These are phyloP conservation scores for Nyssa sinensis DNA, from an alignment of 148 eudicot species.

Conservation along the genomic window DNA sequence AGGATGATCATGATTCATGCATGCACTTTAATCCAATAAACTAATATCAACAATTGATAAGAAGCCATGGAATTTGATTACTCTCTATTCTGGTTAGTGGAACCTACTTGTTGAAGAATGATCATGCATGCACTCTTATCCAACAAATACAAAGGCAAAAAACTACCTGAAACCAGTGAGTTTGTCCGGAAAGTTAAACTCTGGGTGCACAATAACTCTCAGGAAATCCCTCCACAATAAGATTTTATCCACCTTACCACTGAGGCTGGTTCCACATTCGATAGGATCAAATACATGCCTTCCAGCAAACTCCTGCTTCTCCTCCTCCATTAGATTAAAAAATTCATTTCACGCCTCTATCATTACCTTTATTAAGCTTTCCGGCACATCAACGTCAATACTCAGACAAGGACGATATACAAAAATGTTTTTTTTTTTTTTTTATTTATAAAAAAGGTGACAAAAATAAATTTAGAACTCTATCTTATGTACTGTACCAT, in stretches of 20 bases:
- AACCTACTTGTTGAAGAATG: too few species aligned
- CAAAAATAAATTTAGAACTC: not conserved
- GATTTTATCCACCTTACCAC: conserved; percentile 29
- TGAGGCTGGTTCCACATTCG: conserved; percentile 48
- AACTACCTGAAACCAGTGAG: conserved; percentile 28
- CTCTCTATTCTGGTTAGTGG: too few species aligned
- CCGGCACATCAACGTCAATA: conserved; percentile 26
- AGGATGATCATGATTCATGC: too few species aligned
- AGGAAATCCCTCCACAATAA: conserved; percentile 39
- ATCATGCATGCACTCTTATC: too few species aligned
- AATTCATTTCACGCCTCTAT: conserved; percentile 34
- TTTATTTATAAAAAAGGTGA: too few species aligned
- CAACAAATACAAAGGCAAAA: too few species aligned
- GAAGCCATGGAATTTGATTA: too few species aligned
- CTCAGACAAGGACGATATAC: too few species aligned
- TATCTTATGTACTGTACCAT: conserved; percentile 10
- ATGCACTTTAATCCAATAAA: too few species aligned
- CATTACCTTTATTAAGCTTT: conserved; percentile 28
- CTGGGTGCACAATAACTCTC: conserved; percentile 38
- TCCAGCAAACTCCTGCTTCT: conserved; percentile 36
- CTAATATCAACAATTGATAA: too few species aligned
- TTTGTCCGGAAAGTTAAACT: conserved; percentile 40
- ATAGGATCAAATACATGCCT: conserved; percentile 42
- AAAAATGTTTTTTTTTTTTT: too few species aligned
- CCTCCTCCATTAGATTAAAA: conserved; percentile 46